Percentiles rank a stretch among this genome's conserved stretches.
Conservation (phyloP, 108 stramenopile species). For the Cyclostephanos tholiformis region DNA sequence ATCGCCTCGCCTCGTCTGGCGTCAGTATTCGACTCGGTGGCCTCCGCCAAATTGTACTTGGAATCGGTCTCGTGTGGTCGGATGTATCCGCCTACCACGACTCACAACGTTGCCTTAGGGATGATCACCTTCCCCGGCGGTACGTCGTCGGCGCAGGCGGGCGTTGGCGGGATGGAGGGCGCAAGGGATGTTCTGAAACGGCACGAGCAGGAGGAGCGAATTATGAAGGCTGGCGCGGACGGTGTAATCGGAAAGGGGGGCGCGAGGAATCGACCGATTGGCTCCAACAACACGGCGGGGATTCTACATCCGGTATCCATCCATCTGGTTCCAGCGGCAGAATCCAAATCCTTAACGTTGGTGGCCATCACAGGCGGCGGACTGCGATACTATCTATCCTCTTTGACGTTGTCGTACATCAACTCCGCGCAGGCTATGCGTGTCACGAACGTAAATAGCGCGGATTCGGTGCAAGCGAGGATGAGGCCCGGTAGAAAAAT, state of each 20-base stretch:
- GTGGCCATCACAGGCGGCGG: conserved; percentile 83
- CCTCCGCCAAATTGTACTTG: conserved; percentile 74
- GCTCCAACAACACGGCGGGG: conserved; percentile 32
- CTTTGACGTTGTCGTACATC: conserved; percentile 48
- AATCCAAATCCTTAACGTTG: conserved; percentile 74
- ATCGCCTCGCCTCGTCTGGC: conserved; percentile 46
- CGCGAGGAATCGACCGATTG: neutral
- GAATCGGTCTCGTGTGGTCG: conserved; percentile 70
- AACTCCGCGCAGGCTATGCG: conserved; percentile 39
- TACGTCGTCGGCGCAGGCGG: conserved; percentile 71
- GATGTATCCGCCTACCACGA: conserved; percentile 65
- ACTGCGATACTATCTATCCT: conserved; percentile 77
- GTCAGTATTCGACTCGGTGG: conserved; percentile 60
- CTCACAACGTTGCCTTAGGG: conserved; percentile 49
- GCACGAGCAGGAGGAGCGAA: conserved; percentile 52
- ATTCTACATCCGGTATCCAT: conserved; percentile 74
- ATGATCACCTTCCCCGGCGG: conserved; percentile 75
- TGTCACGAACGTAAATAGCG: conserved; percentile 5
- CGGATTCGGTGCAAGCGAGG: conserved; percentile 26
- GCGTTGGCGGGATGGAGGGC: conserved; percentile 91
- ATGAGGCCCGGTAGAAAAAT: conserved; percentile 50
- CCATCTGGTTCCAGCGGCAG: conserved; percentile 64
- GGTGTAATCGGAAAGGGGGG: conserved; percentile 9
- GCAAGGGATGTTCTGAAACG: conserved; percentile 72
- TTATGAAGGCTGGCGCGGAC: conserved; percentile 27